Percentiles rank a stretch among this genome's conserved stretches.
These are phyloP conservation scores for Fragilaria radians DNA, from an alignment of 108 stramenopile genomes.

Conservation along the genomic window DNA sequence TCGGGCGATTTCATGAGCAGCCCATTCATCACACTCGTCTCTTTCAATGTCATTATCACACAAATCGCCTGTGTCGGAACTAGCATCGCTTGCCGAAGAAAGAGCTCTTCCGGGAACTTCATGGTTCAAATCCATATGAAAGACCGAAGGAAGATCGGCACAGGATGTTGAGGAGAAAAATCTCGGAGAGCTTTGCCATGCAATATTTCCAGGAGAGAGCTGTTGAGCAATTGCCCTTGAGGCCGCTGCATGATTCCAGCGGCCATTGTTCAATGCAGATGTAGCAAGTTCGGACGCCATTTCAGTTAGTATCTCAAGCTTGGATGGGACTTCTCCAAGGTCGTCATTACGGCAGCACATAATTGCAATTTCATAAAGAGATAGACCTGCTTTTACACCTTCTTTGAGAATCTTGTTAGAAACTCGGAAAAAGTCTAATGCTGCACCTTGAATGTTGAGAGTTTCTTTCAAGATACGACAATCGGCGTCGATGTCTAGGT, in stretches of 20 bases:
- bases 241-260: conserved; percentile 76
- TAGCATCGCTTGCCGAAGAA: conserved; percentile 67
- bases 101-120: conserved; percentile 37
- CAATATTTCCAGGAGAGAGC: conserved; percentile 40
- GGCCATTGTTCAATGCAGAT: conserved; percentile 65
- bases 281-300: conserved; percentile 75
- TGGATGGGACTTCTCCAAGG: conserved; percentile 66
- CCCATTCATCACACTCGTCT: conserved; percentile 78
- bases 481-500: conserved; percentile 74
- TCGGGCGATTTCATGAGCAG: conserved; percentile 51
- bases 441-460: conserved; percentile 55
- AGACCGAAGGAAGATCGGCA: conserved; percentile 12
- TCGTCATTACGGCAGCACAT: conserved; percentile 81
- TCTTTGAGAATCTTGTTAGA: conserved; percentile 61
- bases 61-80: conserved; percentile 42
- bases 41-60: conserved; percentile 20
- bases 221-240: conserved; percentile 68
- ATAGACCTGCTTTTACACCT: conserved; percentile 63
- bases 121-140: neutral
- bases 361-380: conserved; percentile 77
- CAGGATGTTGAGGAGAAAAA: conserved; percentile 26
- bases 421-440: conserved; percentile 71
- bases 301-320: conserved; percentile 58
- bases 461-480: conserved; percentile 51
- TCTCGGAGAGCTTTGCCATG: neutral